phyloP scores from a whole-genome alignment of 2,329 filamentous ascomycete species.

The Penicillium fuscoglaucum region DNA sequence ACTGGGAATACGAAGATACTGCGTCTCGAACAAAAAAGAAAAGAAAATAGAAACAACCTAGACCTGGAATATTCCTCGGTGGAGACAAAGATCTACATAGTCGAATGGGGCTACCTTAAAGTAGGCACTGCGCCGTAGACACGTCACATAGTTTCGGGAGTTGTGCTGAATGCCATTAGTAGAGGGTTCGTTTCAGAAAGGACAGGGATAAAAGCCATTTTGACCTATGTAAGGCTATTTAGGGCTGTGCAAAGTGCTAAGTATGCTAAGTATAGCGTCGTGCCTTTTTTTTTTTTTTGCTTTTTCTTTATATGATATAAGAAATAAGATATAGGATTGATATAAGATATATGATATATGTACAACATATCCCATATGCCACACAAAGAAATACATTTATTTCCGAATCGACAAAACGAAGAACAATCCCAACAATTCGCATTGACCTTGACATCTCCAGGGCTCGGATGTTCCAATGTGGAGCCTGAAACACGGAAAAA shows the following conservation, averaged over 20 bases:
- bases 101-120: not conserved
- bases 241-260: not conserved
- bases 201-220: not conserved
- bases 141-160: not conserved
- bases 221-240: not conserved
- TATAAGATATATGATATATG: not conserved
- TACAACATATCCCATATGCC: not conserved
- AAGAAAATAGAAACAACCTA: not conserved
- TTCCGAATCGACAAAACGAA: not conserved
- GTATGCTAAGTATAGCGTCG: not conserved
- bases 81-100: not conserved
- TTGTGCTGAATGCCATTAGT: not conserved
- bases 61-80: not conserved
- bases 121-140: not conserved
- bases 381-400: not conserved
- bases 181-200: not conserved
- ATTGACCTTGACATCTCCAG: not conserved
- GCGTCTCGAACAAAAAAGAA: not conserved
- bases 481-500: conserved; percentile 20
- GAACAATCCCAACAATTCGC: not conserved
- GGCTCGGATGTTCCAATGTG: not conserved
- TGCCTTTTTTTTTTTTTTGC: no score
- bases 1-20: not conserved
- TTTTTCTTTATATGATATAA: not conserved
- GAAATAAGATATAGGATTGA: not conserved